Evolutionary conservation across 257 asterid genomes (phyloP).

Genomic region (Thymus mandschuricus): DNA sequence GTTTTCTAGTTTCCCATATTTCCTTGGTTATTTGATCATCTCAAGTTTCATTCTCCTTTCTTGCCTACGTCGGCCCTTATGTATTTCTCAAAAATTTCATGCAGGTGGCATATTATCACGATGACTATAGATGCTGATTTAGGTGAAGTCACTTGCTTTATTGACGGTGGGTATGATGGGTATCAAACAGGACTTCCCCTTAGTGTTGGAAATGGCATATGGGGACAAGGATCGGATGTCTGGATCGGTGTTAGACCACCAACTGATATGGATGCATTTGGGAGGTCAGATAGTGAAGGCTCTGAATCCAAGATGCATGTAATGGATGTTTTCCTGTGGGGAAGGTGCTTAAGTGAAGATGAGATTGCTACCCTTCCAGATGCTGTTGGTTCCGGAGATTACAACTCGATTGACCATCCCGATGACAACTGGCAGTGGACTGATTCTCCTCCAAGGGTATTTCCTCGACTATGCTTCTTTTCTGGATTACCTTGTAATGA

Average conservation of each 20-base stretch:
- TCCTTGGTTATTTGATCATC: background rate
- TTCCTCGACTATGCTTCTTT: conserved; percentile 33
- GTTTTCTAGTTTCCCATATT: background rate
- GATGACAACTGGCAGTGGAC: conserved; percentile 99
- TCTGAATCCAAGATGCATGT: conserved; percentile 93
- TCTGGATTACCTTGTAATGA: background rate
- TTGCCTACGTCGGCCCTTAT: background rate
- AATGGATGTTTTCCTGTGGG: conserved; percentile 98
- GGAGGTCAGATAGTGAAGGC: conserved; percentile 98
- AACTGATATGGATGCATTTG: conserved; percentile 91
- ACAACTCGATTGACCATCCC: conserved; percentile 68
- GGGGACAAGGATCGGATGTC: conserved; percentile 93
- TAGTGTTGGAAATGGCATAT: conserved; percentile 66
- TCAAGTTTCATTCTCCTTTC: background rate
- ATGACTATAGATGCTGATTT: conserved; percentile 87
- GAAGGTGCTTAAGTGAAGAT: conserved; percentile 93
- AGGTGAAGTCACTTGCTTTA: conserved; percentile 95
- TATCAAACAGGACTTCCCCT: conserved; percentile 89
- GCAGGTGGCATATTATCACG: conserved; percentile 96
- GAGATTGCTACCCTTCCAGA: conserved; percentile 85
- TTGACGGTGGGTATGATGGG: conserved; percentile 95
- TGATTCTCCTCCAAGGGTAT: conserved; percentile 96
- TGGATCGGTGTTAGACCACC: conserved; percentile 97
- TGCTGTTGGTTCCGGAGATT: conserved; percentile 77
- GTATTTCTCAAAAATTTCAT: conserved; percentile 31